These are phyloP conservation scores for Volutella citrinella DNA, from an alignment of 2,329 filamentous ascomycete species.

Conservation along the genomic window DNA sequence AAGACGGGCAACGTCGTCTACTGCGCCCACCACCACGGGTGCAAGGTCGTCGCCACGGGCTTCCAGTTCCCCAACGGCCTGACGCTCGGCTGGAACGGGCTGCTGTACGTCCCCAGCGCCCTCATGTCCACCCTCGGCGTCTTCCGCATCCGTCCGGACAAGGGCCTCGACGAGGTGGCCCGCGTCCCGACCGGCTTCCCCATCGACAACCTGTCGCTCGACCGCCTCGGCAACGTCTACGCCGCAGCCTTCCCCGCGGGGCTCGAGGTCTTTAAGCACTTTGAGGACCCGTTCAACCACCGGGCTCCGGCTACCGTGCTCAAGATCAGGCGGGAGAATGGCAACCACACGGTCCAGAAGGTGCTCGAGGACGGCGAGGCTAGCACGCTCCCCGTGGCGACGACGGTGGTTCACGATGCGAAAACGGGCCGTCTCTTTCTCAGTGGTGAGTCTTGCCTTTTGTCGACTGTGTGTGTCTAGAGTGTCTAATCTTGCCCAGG, in stretches of 20 bases:
- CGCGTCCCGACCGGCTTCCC: conserved; percentile 9
- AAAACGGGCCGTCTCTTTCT: conserved; percentile 21
- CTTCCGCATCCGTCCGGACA: conserved; percentile 6
- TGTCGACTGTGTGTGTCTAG: accelerated
- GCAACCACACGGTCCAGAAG: conserved; percentile 17
- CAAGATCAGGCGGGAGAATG: conserved; percentile 5
- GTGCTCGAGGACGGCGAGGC: conserved; percentile 18
- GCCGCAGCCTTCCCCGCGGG: conserved; percentile 14
- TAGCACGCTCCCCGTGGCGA: conserved; percentile 15
- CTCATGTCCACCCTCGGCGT: conserved; percentile 17
- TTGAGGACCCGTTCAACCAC: conserved; percentile 13
- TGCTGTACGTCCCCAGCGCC: conserved; percentile 30
- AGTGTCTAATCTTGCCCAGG: conserved; percentile 7
- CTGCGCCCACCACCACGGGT: conserved; percentile 20
- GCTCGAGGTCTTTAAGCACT: conserved; percentile 9
- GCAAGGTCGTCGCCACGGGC: conserved; percentile 17
- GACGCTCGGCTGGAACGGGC: conserved; percentile 17
- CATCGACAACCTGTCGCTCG: conserved; percentile 21
- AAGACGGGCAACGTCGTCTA: conserved; percentile 25
- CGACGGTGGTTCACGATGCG: conserved; percentile 21
- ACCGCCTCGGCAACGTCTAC: conserved; percentile 19
- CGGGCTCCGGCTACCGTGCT: conserved; percentile 9
- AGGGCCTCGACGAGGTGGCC: conserved; percentile 10
- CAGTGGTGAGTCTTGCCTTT: conserved; percentile 15
- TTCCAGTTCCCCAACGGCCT: conserved; percentile 32